These are phyloP conservation scores for Aristolochia contorta DNA, from an alignment of 164 flowering plant species.

Conservation along the genomic window DNA sequence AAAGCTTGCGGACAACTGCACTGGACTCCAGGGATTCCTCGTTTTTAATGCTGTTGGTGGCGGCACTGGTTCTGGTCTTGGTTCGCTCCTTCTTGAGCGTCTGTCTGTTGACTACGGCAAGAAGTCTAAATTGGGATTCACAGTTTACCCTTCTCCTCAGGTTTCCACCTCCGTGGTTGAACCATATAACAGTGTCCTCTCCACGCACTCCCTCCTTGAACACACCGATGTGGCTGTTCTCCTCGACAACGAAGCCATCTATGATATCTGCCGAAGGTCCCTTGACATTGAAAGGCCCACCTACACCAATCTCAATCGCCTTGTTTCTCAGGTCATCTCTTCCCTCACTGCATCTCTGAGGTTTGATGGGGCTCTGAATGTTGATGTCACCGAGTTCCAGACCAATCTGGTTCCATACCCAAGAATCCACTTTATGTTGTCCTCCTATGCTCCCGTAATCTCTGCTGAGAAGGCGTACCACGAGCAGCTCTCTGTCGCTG, in stretches of 20 bases:
- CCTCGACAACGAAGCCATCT: constrained; percentile 48
- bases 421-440: constrained; percentile 53
- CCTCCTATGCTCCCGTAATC: constrained; percentile 51
- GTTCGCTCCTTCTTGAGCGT: constrained; percentile 46
- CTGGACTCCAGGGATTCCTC: constrained; percentile 51
- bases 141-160: constrained; percentile 51
- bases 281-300: constrained; percentile 54
- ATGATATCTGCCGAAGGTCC: constrained; percentile 46
- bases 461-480: constrained; percentile 50
- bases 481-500: constrained; percentile 58
- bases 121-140: constrained; percentile 43
- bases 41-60: constrained; percentile 56
- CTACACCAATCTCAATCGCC: constrained; percentile 50
- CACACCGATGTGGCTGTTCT: constrained; percentile 52
- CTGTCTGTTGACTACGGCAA: constrained; percentile 49
- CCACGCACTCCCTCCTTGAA: constrained; percentile 48
- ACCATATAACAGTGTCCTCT: constrained; percentile 51
- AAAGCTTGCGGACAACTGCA: constrained; percentile 53
- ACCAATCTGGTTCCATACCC: constrained; percentile 59
- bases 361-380: constrained; percentile 54
- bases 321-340: constrained; percentile 53
- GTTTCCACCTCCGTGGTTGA: constrained; percentile 54
- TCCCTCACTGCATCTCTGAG: constrained; percentile 50
- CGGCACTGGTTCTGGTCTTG: constrained; percentile 52
- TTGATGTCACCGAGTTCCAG: constrained; percentile 54